Conservation (phyloP, 2,329 filamentous ascomycete genomes). For the Phialophora chinensis region DNA sequence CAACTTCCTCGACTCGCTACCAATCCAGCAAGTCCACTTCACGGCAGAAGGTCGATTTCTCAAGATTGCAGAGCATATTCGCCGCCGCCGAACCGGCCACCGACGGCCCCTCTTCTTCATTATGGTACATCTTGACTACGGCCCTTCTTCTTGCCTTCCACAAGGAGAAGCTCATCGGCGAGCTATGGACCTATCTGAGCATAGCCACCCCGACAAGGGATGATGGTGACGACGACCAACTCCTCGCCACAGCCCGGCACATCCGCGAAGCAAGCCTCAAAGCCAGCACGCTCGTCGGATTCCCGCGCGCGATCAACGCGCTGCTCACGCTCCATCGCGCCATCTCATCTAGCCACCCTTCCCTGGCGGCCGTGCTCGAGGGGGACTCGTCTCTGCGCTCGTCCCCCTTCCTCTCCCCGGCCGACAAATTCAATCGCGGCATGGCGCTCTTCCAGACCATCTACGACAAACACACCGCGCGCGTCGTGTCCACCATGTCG, state of each 20-base stretch:
- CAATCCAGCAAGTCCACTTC: neutral
- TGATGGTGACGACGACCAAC: slow-evolving; percentile 7
- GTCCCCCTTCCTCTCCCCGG: slow-evolving; percentile 8
- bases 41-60: neutral
- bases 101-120: slow-evolving; percentile 14
- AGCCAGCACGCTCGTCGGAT: slow-evolving; percentile 42
- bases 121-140: slow-evolving; percentile 42
- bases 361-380: slow-evolving; percentile 28
- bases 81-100: neutral
- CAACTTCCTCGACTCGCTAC: neutral
- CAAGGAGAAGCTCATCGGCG: slow-evolving; percentile 39
- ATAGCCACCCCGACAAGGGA: slow-evolving; percentile 6
- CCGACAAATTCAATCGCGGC: slow-evolving; percentile 39
- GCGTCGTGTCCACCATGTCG: slow-evolving; percentile 40
- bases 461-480: slow-evolving; percentile 41
- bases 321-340: slow-evolving; percentile 39
- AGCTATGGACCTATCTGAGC: slow-evolving; percentile 40
- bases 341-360: slow-evolving; percentile 33
- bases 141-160: slow-evolving; percentile 41
- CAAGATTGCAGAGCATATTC: neutral
- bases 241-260: slow-evolving; percentile 37
- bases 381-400: slow-evolving; percentile 38
- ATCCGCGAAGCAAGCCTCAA: slow-evolving; percentile 42
- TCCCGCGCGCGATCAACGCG: slow-evolving; percentile 42
- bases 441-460: slow-evolving; percentile 41